Base-by-base conservation (phyloP, 768 basidiomycete genomes). In the Auricularia cornea region DNA sequence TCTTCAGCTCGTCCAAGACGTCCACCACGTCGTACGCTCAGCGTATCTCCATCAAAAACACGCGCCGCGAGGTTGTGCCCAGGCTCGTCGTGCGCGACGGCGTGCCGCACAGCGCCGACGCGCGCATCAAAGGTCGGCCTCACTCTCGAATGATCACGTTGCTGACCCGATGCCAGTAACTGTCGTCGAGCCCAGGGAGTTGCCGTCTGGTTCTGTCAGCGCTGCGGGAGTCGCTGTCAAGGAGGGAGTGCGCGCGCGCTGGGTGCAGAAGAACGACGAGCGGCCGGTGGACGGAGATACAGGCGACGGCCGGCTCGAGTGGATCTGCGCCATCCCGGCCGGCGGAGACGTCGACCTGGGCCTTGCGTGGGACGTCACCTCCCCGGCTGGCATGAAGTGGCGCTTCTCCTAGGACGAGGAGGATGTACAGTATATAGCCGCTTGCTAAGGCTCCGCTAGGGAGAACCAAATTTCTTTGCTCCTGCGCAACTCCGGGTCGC, bases 321-420 rank as follows among this genome's bases (percentile, higher is more conserved):
- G 84, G 84, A 73, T 72, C 63, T 75, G 78, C 71, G 76, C 71
- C 29, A 71, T 84, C 32, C 77, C 72, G 6, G 76, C 74, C 18
- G 80, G 79, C 16, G 74, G 73, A 62, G 78, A 77, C 67, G 71
- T 81, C 20, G 70, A 70, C 12, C 66, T 86, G 20, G 75, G 79
- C 60, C 76, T 81, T 1, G 74, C 80, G 64, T 86, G 83, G 80
- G 84, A 85, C 63, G 74, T 84, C 57, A 81, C 77, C 67, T 77
- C 75, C 0, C 77, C 80, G 2, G 68, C 59, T 20, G 66, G 66
- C 8, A 20, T 68, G 41, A 44, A 41, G 23, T 70, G 69, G 69
- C 44, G 44, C n/a, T n/a, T n/a, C n/a, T n/a, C n/a, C n/a, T n/a
- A n/a, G n/a, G n/a, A n/a, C n/a, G n/a, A n/a, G n/a, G n/a, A n/a